Evolutionary conservation across 306 rosid genomes (phyloP), one percentile per base, ranked within the genome.

Genomic region (Glycine latifolia): DNA sequence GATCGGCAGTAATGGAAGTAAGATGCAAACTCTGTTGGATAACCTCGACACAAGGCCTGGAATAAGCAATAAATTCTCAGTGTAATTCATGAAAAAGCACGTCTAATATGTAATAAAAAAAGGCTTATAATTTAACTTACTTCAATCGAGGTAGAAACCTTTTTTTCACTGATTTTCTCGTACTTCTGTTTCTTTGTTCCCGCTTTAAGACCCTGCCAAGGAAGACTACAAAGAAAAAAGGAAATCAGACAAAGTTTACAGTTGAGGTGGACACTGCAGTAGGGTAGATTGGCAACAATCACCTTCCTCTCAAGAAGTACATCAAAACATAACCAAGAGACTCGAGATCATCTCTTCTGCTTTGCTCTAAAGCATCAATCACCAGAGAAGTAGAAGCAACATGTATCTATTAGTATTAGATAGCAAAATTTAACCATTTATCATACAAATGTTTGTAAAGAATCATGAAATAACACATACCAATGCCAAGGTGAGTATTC

Each of bases 121-220:
- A 58, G 72, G 65, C 48, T 70, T 76, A 50, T 46, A 72, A 59
- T 58, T 48, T 46, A 56, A 71, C 87, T 41, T 77, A 91, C 99
- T 92, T 95, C 99, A 84, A 95, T 91, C 2, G 99, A 89, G 59
- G 99, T 95, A 26, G 96, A 88, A 84, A 91, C 97, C 85, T 93
- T 95, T 66, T 95, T 95, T 73, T 93, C 99, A 89, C 98, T 93
- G 74, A 95, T 95, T 81, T 78, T 95, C 79, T 93, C 99, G 13
- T 93, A 95, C 83, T 95, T 95, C 66, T 93, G 98, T 79, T 95
- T 95, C 93, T 95, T 93, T 6, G 93, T 95, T 78, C 98, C 99
- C 10, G 98, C 99, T 90, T 91, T 95, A 78, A 95, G 89, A 73
- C 99, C 99, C 87, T 95, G 99, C 99, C 99, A 95, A 49, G 99